Evolutionary conservation across 352 stramenopile genomes (phyloP).

Genomic region (Pythium vanterpoolii): DNA sequence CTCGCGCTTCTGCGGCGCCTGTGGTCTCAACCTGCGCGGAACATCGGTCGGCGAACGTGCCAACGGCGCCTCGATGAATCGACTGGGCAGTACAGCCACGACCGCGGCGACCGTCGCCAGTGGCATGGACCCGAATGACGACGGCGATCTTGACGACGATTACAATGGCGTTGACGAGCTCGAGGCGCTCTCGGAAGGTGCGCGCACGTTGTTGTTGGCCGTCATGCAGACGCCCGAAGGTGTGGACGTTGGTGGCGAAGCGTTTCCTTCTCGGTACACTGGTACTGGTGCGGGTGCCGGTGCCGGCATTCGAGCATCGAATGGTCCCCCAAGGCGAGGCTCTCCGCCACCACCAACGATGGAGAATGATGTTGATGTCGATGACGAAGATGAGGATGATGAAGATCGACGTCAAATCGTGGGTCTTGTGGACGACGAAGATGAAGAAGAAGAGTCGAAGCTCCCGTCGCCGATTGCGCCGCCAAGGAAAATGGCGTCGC

Average conservation of each 20-base stretch:
- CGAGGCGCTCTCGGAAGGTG: slow-evolving; percentile 82
- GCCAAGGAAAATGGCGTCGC: slow-evolving; percentile 14
- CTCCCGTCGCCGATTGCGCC: slow-evolving; percentile 7
- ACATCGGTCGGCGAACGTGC: slow-evolving; percentile 61
- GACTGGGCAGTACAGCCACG: background rate
- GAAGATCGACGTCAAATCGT: slow-evolving; percentile 14
- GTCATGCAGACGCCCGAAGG: slow-evolving; percentile 88
- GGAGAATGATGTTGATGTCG: slow-evolving; percentile 14
- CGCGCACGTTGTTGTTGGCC: slow-evolving; percentile 76
- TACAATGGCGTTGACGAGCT: slow-evolving; percentile 83
- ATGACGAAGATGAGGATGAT: slow-evolving; percentile 15
- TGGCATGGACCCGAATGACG: slow-evolving; percentile 35
- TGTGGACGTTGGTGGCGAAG: slow-evolving; percentile 69
- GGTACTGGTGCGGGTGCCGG: background rate
- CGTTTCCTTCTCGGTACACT: slow-evolving; percentile 42
- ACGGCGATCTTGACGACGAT: slow-evolving; percentile 71
- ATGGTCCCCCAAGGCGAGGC: slow-evolving; percentile 10
- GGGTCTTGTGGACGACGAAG: slow-evolving; percentile 20
- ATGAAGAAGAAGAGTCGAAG: slow-evolving; percentile 13
- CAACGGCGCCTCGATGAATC: slow-evolving; percentile 17
- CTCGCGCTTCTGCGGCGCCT: slow-evolving; percentile 85
- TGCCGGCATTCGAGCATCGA: slow-evolving; percentile 13
- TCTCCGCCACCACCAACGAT: slow-evolving; percentile 1
- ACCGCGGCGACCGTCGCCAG: slow-evolving; percentile 31
- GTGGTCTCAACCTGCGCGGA: slow-evolving; percentile 82